Percentiles rank a stretch among this genome's conserved stretches.
Conservation (phyloP, 176 grass and related monocot genomes). For the Oryza meridionalis region DNA sequence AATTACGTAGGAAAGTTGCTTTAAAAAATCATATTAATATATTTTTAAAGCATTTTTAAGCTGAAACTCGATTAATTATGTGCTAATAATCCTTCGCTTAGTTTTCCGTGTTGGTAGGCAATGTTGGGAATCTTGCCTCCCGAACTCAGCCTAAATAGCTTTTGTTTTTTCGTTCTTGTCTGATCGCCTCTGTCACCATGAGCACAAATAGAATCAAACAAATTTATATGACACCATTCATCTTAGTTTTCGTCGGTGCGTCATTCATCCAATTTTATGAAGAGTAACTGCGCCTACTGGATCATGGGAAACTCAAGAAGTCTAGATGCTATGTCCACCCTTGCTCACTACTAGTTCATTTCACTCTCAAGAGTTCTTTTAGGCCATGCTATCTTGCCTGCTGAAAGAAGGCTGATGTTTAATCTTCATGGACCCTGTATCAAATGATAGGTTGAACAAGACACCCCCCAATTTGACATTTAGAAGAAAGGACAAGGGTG, state of each 20-base stretch:
- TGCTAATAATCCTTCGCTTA: too few species aligned
- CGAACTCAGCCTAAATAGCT: background rate
- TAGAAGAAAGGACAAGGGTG: constrained; percentile 91
- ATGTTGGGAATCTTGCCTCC: too few species aligned
- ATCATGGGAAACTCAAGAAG: background rate
- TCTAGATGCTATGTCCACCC: background rate
- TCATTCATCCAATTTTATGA: constrained; percentile 19
- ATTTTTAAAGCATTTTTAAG: too few species aligned
- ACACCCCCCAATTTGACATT: constrained; percentile 93
- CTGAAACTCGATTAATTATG: too few species aligned
- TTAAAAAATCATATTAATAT: too few species aligned
- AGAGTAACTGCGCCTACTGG: background rate
- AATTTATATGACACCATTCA: constrained; percentile 1
- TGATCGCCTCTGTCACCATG: background rate
- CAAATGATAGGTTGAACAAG: constrained; percentile 88
- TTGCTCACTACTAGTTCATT: background rate
- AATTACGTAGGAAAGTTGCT: too few species aligned
- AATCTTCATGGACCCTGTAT: constrained; percentile 21
- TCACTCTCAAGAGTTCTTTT: background rate
- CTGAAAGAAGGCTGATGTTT: constrained; percentile 35
- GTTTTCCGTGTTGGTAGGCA: too few species aligned
- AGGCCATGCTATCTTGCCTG: background rate
- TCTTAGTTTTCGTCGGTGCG: background rate
- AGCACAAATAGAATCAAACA: background rate
- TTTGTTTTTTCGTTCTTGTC: background rate